Base-by-base conservation (phyloP, 2,329 filamentous ascomycete genomes). In the Zopfia rhizophila region DNA sequence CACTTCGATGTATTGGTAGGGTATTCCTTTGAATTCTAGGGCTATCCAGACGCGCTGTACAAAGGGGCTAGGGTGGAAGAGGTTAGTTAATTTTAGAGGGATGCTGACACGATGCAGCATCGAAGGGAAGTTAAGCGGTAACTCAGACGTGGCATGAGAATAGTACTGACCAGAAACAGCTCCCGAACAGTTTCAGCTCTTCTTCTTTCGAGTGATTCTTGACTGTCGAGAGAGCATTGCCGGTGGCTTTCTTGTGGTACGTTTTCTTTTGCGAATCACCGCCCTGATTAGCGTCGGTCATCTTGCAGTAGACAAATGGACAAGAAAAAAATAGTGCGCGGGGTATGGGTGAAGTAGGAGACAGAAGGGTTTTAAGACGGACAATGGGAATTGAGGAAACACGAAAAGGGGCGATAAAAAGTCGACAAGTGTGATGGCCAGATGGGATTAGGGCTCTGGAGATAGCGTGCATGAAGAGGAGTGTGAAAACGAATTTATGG, bases 21-120 rank as follows among this genome's bases (percentile, higher is more conserved):
- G 76, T 7, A 94, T 79, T 13, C 83, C 81, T 68, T 94, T 94
- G 60, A 86, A 78, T 69, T 96, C 90, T 24, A 96, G 79, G 1
- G 90, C 88, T 54, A 96, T 94, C 91, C 91, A 96, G 18, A 94
- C 88, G 13, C 90, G 84, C 66, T 95, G 90, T 1, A 91, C 90
- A 66, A 93, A 94, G 18, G 90, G 90, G 63, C 88, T 89, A 45
- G 7, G 40, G 27, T 2, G 8, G 3, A 13, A 10, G 16, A 13
- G 23, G 49, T 65, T 53, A 63, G 51, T 13, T 7, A 27, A 13
- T 12, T 28, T 16, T 23, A n/a, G n/a, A n/a, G n/a, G n/a, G 22
- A 25, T 13, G 19, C 18, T 18, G 21, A 21, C 13, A 27, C 18
- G 13, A 45, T 13, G 12, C n/a, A 30, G 21, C 10, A 7, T 45